Evolutionary conservation across 148 eudicot genomes (phyloP).

Genomic region (Amaranthus palmeri): DNA sequence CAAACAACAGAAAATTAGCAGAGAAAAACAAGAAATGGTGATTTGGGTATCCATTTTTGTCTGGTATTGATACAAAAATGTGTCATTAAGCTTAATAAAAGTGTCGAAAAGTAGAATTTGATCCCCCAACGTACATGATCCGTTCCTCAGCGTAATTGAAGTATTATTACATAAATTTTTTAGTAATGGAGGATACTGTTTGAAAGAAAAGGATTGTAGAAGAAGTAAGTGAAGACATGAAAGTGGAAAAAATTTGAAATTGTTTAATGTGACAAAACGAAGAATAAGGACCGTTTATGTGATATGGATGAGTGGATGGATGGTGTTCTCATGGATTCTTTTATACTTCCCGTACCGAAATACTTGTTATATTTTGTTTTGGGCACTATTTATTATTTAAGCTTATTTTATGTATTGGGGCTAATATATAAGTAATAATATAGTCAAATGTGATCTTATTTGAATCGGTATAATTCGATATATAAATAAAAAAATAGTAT

Average conservation of each 20-base stretch:
- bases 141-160: neutral
- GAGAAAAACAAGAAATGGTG: neutral
- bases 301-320: too few species aligned
- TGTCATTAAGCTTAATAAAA: neutral
- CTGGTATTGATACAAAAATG: neutral
- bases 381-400: too few species aligned
- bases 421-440: too few species aligned
- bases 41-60: slow-evolving; percentile 11
- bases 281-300: neutral
- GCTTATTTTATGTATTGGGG: too few species aligned
- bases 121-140: too few species aligned
- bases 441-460: too few species aligned
- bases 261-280: neutral
- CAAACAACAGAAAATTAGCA: slow-evolving; percentile 11
- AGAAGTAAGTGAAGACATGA: neutral
- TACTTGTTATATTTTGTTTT: too few species aligned
- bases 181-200: neutral
- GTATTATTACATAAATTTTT: neutral
- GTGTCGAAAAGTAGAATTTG: neutral
- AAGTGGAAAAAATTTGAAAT: neutral
- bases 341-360: too few species aligned
- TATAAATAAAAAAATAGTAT: too few species aligned
- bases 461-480: too few species aligned
- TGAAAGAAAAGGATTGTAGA: slow-evolving; percentile 1
- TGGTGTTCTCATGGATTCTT: too few species aligned